Evolutionary conservation across 106 monocot genomes (phyloP), one percentile per base, ranked within the genome.

Genomic region (Allium sativum): DNA sequence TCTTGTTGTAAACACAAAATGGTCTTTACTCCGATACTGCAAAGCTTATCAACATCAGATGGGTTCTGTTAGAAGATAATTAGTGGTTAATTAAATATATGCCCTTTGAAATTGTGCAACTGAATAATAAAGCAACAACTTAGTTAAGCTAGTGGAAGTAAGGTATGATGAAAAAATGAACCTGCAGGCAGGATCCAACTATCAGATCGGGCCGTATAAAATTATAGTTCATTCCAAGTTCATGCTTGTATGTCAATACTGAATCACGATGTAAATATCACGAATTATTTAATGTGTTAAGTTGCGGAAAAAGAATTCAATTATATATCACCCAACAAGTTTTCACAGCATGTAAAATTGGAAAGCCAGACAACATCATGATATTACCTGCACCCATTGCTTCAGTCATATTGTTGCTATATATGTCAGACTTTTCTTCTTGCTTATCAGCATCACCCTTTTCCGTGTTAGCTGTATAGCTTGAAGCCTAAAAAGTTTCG

Each of bases 1-100:
- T 98, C 67, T 69, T 98, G 84, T 57, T 98, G 96, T 80, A 98
- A 76, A 74, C 96, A 98, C 61, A 85, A 98, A 62, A 98, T 85
- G 31, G 96, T 98, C 73, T 78, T 98, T 20, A 88, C 96, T 67
- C 88, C 96, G 44, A 92, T 82, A 44, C 66, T 73, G 19, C 84
- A 76, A 65, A 96, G 87, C 76, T 92, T 88, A 69, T 98, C 92
- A 66, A 98, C 96, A 79, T 92, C 96, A 53, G 62, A 77, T 69
- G 80, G 84, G 51, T 71, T 92, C 96, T 98, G 88, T 22, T 70
- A 72, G 40, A 40, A 53, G 16, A 43, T 18, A 31, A 31, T 31
- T 31, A 31, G 1, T 31, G 31, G 31, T 31, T 31, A 31, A 31
- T 31, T 31, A 31, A 17, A 18, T 48, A 22, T 15, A n/a, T 12